Percentiles rank a stretch among this genome's conserved stretches.
phyloP scores from a whole-genome alignment of 2,329 filamentous ascomycete genomes.

The Microascus cirrosus region DNA sequence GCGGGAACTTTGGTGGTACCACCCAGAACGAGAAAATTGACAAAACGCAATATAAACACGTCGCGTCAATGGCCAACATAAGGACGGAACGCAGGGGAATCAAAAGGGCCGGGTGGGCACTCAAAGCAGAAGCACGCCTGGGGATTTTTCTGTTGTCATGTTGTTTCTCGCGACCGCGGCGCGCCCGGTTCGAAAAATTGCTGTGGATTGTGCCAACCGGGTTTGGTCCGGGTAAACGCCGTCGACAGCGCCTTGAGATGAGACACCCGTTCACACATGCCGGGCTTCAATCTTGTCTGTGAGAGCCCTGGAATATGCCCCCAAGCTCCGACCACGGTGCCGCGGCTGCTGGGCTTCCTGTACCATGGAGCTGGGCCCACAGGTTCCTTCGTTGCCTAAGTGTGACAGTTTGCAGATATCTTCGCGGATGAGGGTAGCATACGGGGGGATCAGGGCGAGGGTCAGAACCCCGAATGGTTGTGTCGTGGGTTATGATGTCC shows the following conservation, averaged over 20 bases:
- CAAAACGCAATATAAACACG: neutral
- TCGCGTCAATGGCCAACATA: neutral
- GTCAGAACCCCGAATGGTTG: too few relatives aligned
- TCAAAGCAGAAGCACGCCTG: neutral
- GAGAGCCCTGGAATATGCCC: neutral
- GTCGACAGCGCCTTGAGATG: neutral
- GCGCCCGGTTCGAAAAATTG: neutral
- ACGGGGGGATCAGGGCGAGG: too few relatives aligned
- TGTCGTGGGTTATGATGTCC: too few relatives aligned
- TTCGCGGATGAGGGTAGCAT: too few relatives aligned
- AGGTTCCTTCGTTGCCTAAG: neutral
- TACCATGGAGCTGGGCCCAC: neutral
- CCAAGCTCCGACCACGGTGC: neutral
- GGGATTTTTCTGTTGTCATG: too few relatives aligned
- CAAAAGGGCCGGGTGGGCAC: neutral
- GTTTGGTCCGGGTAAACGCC: conserved; percentile 1
- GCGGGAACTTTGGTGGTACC: neutral
- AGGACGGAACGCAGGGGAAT: neutral
- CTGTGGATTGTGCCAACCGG: neutral
- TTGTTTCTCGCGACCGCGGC: neutral
- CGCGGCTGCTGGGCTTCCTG: neutral
- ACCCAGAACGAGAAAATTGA: neutral
- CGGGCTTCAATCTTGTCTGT: neutral
- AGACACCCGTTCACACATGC: neutral
- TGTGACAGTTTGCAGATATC: neutral